These are phyloP conservation scores for Trifolium pratense DNA, from an alignment of 306 rosid genomes.

Conservation along the genomic window DNA sequence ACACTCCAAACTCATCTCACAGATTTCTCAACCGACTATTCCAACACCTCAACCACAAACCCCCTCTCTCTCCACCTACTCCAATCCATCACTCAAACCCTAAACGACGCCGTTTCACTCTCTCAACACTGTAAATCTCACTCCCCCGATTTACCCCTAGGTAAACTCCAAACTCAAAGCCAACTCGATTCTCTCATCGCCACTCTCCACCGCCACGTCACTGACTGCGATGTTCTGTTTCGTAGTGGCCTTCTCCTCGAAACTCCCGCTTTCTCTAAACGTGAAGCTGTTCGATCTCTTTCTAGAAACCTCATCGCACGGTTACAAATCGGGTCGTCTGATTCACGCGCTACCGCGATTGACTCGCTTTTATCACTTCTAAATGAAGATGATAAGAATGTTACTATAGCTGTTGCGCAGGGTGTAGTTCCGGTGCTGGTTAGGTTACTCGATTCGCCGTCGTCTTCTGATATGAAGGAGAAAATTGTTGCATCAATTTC, in stretches of 20 bases:
- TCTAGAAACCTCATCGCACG: conserved; percentile 77
- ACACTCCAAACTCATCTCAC: conserved; percentile 69
- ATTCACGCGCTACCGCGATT: conserved; percentile 63
- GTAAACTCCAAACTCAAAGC: conserved; percentile 90
- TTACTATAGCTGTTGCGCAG: conserved; percentile 86
- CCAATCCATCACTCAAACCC: conserved; percentile 53
- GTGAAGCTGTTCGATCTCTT: conserved; percentile 70
- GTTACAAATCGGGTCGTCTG: conserved; percentile 78
- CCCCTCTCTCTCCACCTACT: conserved; percentile 74
- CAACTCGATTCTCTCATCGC: conserved; percentile 76
- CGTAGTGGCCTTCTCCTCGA: conserved; percentile 71
- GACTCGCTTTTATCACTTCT: conserved; percentile 62
- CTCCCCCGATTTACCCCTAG: conserved; percentile 45
- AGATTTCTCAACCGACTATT: conserved; percentile 63
- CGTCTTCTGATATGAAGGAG: conserved; percentile 68
- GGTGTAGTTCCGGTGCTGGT: conserved; percentile 85
- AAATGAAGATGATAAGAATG: conserved; percentile 83
- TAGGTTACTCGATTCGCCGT: conserved; percentile 71
- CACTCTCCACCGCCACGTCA: conserved; percentile 61
- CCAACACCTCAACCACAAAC: conserved; percentile 49
- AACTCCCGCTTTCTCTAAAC: conserved; percentile 51
- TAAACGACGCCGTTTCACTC: conserved; percentile 60
- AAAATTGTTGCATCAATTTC: conserved; percentile 77
- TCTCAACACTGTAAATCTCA: conserved; percentile 57
- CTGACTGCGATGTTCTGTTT: conserved; percentile 74